Base-by-base conservation (phyloP, 805 yeast species). In the Teunomyces lycoperdinae region DNA sequence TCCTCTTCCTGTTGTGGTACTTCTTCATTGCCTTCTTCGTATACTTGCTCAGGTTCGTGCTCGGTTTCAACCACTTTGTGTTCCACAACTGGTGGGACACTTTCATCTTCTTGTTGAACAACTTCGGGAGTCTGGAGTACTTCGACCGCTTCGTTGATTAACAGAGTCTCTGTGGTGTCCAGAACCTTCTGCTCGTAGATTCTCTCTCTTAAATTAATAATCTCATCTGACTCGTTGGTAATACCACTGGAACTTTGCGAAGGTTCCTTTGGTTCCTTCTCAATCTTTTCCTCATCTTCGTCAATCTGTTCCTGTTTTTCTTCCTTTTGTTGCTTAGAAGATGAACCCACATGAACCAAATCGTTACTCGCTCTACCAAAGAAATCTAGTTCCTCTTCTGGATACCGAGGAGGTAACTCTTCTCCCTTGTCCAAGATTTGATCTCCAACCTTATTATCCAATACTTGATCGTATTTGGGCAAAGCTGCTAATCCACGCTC, bases 341-440 rank as follows among this genome's bases (percentile, higher is more conserved):
- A 66, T 1, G 74, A 57, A 1, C 73, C 76, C 1, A 58, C 52
- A 10, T 49, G 46, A 4, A 60, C 54, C 26, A 55, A 41, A 13
- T 58, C 61, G 24, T 49, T 50, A 7, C 51, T 35, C 1, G 70
- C 53, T 47, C 77, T 56, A 0, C 86, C 87, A 57, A 84, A 83
- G 54, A 84, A 84, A 27, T 80, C 82, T 42, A 77, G 71, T 52
- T 83, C 87, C 4, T 80, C 82, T 14, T 70, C 77, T 1, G 88
- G 87, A 58, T 85, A 85, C 13, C 73, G 68, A 2, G 92, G 92
- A 13, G 91, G 91, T 36, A 85, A 62, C 39, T 78, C 84, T 51
- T 84, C 91, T 3, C 91, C 91, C 59, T 79, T 81, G 55, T 83
- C 91, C 47, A 86, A 66, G 3, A 86, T 67, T 20, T 77, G 71